phyloP scores from a whole-genome alignment of 495 filamentous ascomycete species.

The Aspergillus homomorphus region DNA sequence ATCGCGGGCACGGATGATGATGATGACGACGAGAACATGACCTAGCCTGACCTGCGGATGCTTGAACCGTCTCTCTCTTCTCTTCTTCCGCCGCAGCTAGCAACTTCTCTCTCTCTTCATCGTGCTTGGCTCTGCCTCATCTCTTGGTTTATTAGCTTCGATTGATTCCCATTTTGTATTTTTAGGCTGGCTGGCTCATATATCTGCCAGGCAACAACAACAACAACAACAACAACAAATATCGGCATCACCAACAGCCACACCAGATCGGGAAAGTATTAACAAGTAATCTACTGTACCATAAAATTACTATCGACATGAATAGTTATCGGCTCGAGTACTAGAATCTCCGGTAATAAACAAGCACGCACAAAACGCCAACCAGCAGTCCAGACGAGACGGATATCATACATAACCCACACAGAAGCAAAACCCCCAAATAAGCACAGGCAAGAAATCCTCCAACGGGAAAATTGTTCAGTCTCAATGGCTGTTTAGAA shows the following conservation, averaged over 20 bases:
- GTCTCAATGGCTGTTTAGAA: no score
- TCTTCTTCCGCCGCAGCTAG: no score
- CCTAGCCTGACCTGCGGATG: slow-evolving; percentile 2
- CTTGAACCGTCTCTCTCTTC: neutral
- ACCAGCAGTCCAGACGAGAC: neutral
- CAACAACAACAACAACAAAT: no score
- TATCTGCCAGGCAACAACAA: no score
- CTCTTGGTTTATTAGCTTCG: no score
- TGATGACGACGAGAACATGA: slow-evolving; percentile 1
- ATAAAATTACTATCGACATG: neutral
- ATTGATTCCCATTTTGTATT: no score
- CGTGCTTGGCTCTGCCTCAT: no score
- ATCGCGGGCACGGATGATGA: slow-evolving; percentile 15
- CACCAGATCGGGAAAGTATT: no score
- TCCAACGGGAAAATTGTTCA: neutral
- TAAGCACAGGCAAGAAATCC: neutral
- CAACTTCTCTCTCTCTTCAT: no score
- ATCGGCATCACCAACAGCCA: no score
- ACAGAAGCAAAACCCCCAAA: neutral
- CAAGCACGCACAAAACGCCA: neutral
- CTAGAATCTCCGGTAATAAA: neutral
- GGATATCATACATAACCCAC: neutral
- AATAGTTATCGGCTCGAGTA: neutral
- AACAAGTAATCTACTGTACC: no score
- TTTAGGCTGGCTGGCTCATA: no score